Evolutionary conservation across 2,329 filamentous ascomycete species (phyloP), one percentile per base, ranked within the genome.

Genomic region (Monosporascus sp.): DNA sequence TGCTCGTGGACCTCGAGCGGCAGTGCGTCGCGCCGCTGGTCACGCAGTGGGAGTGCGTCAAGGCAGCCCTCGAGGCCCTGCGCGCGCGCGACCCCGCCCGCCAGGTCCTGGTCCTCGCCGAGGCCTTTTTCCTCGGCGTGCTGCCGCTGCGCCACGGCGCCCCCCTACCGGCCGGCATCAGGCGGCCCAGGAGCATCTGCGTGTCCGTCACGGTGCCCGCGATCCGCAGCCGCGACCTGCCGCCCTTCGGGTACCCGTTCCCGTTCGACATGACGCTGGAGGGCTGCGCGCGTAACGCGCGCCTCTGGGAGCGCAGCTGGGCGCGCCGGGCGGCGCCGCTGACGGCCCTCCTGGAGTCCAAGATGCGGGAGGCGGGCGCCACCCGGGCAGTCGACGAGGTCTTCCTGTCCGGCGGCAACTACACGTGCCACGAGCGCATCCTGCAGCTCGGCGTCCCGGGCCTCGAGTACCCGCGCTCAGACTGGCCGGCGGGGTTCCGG

Each of bases 161-260:
- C 1, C 14, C 57, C 0, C 49, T 71, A 2, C 63, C 65, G 0
- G 34, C 48, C 1, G 56, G 57, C 8, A 52, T 65, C 1, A 49
- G 38, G n/a, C 34, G 7, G 17, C 62, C 67, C 3, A 51, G 51
- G 42, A 64, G 65, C 2, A 41, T 70, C 14, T 69, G 68, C 54
- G 51, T 73, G 1, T 71, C 67, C 24, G 67, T 73, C n/a, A 72
- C 69, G 7, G 59, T 68, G 2, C 71, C 71, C 0, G 64, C 65
- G 6, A 67, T 74, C 25, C 61, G 64, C 20, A 70, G 69, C 53
- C 50, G 56, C 8, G 68, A 71, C 49, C 51, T 72, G 25, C 67
- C 70, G 3, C 70, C 71, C 0, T 65, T 67, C 49, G 67, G 63
- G 11, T 65, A 62, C 44, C 60, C 64, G 1, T 55, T 64, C 22